These are phyloP conservation scores for Saccharomycopsis amapae DNA, from an alignment of 805 yeast species.

Conservation along the genomic window DNA sequence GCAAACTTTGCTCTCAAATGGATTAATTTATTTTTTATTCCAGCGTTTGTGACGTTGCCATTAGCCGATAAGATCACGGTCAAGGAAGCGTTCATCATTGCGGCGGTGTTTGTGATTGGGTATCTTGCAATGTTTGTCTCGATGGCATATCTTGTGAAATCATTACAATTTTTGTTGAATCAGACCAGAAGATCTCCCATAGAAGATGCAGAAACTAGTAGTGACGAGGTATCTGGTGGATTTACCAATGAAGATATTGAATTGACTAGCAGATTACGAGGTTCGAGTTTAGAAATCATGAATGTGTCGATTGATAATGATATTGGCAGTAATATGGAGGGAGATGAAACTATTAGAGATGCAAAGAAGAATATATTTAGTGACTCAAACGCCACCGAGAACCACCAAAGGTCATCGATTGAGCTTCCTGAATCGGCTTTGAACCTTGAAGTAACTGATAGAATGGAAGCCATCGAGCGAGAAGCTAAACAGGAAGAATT, in stretches of 20 bases:
- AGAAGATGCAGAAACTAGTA: conserved; percentile 26
- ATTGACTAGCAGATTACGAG: conserved; percentile 11
- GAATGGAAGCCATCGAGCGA: conserved; percentile 4
- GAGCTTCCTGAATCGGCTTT: too few relatives aligned
- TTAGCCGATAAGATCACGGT: conserved; percentile 58
- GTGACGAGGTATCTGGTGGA: conserved; percentile 2
- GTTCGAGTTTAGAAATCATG: conserved; percentile 3
- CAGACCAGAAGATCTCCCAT: conserved; percentile 23
- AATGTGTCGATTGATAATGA: not conserved
- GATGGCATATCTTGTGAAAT: conserved; percentile 42
- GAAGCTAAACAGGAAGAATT: conserved; percentile 19
- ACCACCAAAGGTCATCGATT: too few relatives aligned
- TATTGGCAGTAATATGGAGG: too few relatives aligned
- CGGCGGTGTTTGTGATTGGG: conserved; percentile 66
- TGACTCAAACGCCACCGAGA: too few relatives aligned
- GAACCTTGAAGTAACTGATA: not conserved
- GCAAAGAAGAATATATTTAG: too few relatives aligned
- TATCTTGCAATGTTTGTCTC: conserved; percentile 45
- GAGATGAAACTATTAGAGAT: too few relatives aligned
- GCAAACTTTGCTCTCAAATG: conserved; percentile 64
- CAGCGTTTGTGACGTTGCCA: conserved; percentile 68
- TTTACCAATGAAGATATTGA: conserved; percentile 10
- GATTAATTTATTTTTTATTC: conserved; percentile 75
- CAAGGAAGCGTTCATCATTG: conserved; percentile 64
- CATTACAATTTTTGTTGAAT: conserved; percentile 30